Evolutionary conservation across 73 alveolate genomes (phyloP).

Genomic region (Paramecium octaurelia): DNA sequence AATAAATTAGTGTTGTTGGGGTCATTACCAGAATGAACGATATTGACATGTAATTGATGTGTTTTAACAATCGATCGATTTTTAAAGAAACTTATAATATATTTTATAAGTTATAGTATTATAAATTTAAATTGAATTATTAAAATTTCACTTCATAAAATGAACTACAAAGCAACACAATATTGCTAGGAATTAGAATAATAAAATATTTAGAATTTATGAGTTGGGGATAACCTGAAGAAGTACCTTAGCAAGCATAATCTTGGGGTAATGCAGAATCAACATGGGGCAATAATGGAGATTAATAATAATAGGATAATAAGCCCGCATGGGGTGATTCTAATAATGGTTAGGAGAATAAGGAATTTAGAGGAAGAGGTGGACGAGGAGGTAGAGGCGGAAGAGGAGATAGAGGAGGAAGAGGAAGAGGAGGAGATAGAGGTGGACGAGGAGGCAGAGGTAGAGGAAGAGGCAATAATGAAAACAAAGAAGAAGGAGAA

Average conservation of each 20-base stretch:
- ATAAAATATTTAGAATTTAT: not conserved
- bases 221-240: slow-evolving; percentile 19
- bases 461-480: not conserved
- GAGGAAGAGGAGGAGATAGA: not conserved
- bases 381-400: not conserved
- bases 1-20: not conserved
- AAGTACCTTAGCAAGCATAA: not conserved
- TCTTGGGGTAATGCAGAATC: not conserved
- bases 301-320: not conserved
- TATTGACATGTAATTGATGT: too few relatives aligned
- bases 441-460: too few relatives aligned
- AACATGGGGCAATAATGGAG: not conserved
- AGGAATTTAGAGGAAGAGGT: not conserved
- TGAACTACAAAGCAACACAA: not conserved
- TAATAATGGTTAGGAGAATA: not conserved
- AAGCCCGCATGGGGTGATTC: not conserved
- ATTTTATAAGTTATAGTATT: not conserved
- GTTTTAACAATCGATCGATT: not conserved
- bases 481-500: not conserved
- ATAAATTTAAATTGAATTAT: not conserved
- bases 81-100: not conserved
- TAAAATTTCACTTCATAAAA: slow-evolving; percentile 19
- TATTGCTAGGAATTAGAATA: not conserved
- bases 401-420: not conserved
- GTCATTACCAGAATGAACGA: not conserved